Conservation (phyloP, 148 eudicot species). For the Camellia granthamiana region DNA sequence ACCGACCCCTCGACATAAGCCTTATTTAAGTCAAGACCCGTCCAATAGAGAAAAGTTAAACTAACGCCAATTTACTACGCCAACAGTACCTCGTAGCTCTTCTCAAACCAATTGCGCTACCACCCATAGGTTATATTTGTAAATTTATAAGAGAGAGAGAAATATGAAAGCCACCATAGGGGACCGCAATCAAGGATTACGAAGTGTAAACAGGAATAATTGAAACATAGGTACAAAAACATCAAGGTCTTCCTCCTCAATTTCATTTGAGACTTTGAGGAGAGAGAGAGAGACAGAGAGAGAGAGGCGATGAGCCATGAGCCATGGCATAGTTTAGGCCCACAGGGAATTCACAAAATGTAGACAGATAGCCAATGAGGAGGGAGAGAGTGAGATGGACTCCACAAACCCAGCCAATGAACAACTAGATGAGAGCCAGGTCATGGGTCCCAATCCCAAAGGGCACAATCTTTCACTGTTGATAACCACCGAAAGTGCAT, state of each 20-base stretch:
- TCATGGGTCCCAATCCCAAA: background rate
- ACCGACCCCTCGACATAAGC: too few relatives aligned
- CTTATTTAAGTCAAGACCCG: too few relatives aligned
- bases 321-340: background rate
- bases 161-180: conserved; percentile 3
- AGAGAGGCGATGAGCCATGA: background rate
- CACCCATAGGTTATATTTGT: too few relatives aligned
- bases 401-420: background rate
- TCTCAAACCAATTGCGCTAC: too few relatives aligned
- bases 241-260: background rate
- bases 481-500: background rate
- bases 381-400: conserved; percentile 4
- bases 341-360: background rate
- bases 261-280: too few relatives aligned
- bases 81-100: too few relatives aligned
- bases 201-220: background rate
- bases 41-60: too few relatives aligned
- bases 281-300: background rate
- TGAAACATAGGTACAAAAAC: background rate
- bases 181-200: background rate
- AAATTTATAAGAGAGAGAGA: background rate
- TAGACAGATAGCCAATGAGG: background rate
- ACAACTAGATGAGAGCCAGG: background rate
- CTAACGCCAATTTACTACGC: too few relatives aligned
- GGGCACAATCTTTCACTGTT: background rate